These are phyloP conservation scores for Podaxis rugospora DNA, from an alignment of 768 basidiomycete species.

Conservation along the genomic window DNA sequence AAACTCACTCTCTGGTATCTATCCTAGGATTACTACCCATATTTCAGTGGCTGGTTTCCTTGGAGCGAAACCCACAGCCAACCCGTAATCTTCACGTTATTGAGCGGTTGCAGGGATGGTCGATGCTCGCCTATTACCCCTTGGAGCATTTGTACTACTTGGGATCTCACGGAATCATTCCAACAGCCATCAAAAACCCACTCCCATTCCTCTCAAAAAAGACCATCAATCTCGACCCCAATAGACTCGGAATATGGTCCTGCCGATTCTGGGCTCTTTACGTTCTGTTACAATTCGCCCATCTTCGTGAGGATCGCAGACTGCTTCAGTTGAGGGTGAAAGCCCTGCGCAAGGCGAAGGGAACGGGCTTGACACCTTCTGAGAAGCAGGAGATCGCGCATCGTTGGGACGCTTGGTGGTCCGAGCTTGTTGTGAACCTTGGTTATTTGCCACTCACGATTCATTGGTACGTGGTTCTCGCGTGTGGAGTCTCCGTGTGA, in stretches of 20 bases:
- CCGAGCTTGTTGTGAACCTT: constrained; percentile 66
- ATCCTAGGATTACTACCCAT: constrained; percentile 68
- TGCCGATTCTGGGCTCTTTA: constrained; percentile 81
- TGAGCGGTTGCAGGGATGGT: constrained; percentile 75
- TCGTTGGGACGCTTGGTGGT: constrained; percentile 66
- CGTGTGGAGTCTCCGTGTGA: background rate
- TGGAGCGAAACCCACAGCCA: constrained; percentile 69
- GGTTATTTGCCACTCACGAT: constrained; percentile 79
- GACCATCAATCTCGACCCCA: constrained; percentile 39
- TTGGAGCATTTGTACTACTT: constrained; percentile 76
- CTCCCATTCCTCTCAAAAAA: constrained; percentile 36
- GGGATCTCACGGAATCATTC: constrained; percentile 54
- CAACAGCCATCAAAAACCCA: constrained; percentile 46
- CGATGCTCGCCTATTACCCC: constrained; percentile 79
- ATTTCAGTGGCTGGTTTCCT: constrained; percentile 71
- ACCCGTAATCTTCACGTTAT: constrained; percentile 70
- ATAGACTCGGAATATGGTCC: constrained; percentile 61
- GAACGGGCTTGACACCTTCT: constrained; percentile 33
- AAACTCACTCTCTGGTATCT: background rate
- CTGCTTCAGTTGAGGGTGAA: constrained; percentile 52
- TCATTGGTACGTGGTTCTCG: constrained; percentile 59
- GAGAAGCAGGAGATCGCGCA: constrained; percentile 55
- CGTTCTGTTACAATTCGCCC: constrained; percentile 70
- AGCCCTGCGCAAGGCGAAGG: constrained; percentile 55
- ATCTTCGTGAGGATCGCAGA: constrained; percentile 64